A percentile compares a stretch with the other conserved stretches of the same genome.
phyloP scores from a whole-genome alignment of 306 rosid species.

The Herpetospermum pedunculosum region DNA sequence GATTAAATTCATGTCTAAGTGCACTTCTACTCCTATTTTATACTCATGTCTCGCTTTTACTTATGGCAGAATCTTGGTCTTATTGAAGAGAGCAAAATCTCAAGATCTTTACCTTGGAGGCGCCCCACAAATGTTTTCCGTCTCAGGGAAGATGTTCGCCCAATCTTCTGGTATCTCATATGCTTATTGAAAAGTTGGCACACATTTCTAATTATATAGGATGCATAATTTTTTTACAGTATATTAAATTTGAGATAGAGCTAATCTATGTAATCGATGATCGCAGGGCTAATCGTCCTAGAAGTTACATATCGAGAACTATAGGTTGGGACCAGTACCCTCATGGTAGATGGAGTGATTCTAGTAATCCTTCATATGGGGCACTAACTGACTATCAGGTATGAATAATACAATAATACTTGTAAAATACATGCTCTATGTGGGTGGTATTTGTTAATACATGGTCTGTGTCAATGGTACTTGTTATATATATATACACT shows the following conservation, averaged over 20 bases:
- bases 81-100: conserved; percentile 73
- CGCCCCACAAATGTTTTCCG: conserved; percentile 87
- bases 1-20: neutral
- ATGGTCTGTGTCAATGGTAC: neutral
- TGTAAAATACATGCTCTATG: neutral
- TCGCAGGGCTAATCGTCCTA: conserved; percentile 95
- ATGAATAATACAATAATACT: neutral
- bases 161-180: conserved; percentile 64
- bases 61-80: conserved; percentile 77
- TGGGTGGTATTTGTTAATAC: neutral
- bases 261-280: conserved; percentile 21
- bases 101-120: conserved; percentile 77
- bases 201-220: neutral
- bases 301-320: conserved; percentile 92
- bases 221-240: neutral
- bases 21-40: neutral
- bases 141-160: conserved; percentile 77
- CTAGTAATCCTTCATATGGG: conserved; percentile 81
- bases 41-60: neutral
- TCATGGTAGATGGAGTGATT: conserved; percentile 92
- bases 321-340: conserved; percentile 96
- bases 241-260: conserved; percentile 1
- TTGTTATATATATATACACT: neutral
- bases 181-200: conserved; percentile 6
- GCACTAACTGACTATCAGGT: conserved; percentile 89